These are phyloP conservation scores for Cladosporium cucumerinum DNA, from an alignment of 2,329 filamentous ascomycete genomes.

Conservation along the genomic window DNA sequence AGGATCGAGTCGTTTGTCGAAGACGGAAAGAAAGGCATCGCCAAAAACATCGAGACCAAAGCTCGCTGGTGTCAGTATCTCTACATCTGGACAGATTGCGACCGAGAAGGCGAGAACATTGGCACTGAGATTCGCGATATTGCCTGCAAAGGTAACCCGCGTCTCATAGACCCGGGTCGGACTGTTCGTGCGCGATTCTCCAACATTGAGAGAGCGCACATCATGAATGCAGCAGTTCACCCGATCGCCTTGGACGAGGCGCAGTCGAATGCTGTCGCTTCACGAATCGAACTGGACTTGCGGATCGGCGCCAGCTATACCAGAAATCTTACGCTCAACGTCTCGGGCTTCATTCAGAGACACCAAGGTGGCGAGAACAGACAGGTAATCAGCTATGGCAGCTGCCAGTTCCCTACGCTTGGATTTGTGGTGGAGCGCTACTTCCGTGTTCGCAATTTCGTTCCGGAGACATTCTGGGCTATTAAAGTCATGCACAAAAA, in stretches of 20 bases:
- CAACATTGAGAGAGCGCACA: conserved; percentile 93
- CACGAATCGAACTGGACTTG: conserved; percentile 88
- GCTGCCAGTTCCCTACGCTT: conserved; percentile 93
- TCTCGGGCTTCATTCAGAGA: conserved; percentile 67
- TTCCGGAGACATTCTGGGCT: conserved; percentile 87
- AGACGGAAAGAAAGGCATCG: conserved; percentile 73
- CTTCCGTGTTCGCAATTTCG: conserved; percentile 88
- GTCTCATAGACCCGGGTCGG: conserved; percentile 53
- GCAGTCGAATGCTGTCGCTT: conserved; percentile 81
- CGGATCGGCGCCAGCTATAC: conserved; percentile 92
- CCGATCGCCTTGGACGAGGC: conserved; percentile 76
- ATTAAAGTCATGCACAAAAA: conserved; percentile 80
- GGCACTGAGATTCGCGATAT: conserved; percentile 84
- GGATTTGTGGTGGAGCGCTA: conserved; percentile 97
- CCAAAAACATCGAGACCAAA: conserved; percentile 78
- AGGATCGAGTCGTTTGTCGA: conserved; percentile 67
- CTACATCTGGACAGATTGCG: conserved; percentile 98
- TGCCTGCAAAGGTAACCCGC: conserved; percentile 68
- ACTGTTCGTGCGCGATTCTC: conserved; percentile 88
- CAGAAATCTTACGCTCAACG: conserved; percentile 73
- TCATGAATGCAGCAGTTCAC: conserved; percentile 75
- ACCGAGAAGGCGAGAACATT: conserved; percentile 95
- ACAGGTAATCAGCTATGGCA: conserved; percentile 44
- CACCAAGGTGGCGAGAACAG: conserved; percentile 69
- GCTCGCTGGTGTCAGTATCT: conserved; percentile 70